Evolutionary conservation across 2,329 filamentous ascomycete species (phyloP).

Genomic region (Pyrenochaeta sp.): DNA sequence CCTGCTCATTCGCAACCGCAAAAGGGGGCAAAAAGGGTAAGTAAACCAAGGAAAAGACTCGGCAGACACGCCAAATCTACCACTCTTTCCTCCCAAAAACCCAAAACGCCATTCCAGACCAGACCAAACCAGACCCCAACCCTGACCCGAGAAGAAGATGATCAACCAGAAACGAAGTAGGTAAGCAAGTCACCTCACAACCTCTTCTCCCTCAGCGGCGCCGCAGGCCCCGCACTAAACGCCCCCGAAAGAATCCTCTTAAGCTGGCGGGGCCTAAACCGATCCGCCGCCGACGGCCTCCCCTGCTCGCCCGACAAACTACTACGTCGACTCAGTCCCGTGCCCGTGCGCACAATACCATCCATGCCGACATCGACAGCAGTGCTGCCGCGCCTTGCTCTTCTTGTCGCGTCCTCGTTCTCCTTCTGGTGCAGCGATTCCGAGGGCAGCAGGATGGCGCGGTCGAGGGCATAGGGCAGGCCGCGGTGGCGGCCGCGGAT

Average conservation of each 20-base stretch:
- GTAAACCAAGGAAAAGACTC: too few relatives aligned
- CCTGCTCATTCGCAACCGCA: too few relatives aligned
- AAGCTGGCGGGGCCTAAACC: constrained; percentile 25
- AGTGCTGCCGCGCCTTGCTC: constrained; percentile 40
- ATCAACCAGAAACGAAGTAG: too few relatives aligned
- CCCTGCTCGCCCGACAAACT: constrained; percentile 17
- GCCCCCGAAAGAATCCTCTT: constrained; percentile 29
- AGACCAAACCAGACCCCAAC: too few relatives aligned
- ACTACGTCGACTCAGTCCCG: constrained; percentile 25
- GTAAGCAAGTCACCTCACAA: too few relatives aligned
- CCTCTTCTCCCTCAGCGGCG: constrained; percentile 19
- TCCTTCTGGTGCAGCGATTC: constrained; percentile 70
- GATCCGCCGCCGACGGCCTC: constrained; percentile 6
- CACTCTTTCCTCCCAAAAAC: too few relatives aligned
- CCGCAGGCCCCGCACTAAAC: constrained; percentile 29
- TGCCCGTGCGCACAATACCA: constrained; percentile 27
- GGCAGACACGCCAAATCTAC: too few relatives aligned
- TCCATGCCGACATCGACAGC: constrained; percentile 14
- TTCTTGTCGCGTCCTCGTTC: constrained; percentile 58
- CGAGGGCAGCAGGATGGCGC: constrained; percentile 72
- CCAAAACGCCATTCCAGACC: too few relatives aligned
- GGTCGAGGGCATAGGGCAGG: constrained; percentile 71
- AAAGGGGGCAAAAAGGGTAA: too few relatives aligned
- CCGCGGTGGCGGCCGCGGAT: constrained; percentile 71
- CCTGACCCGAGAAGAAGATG: too few relatives aligned